Evolutionary conservation across 139 green algal genomes (phyloP).

Genomic region (Micractinium sp.): DNA sequence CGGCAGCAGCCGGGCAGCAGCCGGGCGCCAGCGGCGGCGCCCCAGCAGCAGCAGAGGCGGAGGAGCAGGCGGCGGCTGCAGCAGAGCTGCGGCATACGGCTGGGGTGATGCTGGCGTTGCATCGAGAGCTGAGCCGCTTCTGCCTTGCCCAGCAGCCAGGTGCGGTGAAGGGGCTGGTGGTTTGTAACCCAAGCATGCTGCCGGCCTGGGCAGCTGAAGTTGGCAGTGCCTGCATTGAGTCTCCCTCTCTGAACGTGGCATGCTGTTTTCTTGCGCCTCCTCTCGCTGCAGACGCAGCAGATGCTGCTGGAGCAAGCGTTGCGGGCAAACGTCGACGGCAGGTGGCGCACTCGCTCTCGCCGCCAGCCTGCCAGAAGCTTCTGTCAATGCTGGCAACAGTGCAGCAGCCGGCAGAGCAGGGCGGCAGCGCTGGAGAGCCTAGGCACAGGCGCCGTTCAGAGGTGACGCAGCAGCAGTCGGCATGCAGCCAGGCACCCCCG

Average conservation of each 20-base stretch:
- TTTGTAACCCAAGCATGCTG: background rate
- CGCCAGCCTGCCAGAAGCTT: conserved; percentile 18
- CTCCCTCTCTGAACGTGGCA: background rate
- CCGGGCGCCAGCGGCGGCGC: background rate
- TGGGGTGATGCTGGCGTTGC: conserved; percentile 21
- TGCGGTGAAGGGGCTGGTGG: background rate
- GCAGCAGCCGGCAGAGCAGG: background rate
- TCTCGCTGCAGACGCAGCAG: background rate
- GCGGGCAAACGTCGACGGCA: background rate
- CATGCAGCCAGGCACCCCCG: background rate
- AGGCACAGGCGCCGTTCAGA: background rate
- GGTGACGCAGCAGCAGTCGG: background rate
- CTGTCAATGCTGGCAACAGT: background rate
- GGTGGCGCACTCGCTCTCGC: background rate
- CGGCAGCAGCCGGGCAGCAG: background rate
- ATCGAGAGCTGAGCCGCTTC: conserved; percentile 21
- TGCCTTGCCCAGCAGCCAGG: background rate
- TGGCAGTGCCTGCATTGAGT: background rate
- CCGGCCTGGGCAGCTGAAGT: background rate
- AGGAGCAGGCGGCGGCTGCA: background rate
- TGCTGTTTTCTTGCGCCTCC: background rate
- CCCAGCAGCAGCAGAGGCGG: background rate
- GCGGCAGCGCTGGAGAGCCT: no score
- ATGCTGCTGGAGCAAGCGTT: background rate
- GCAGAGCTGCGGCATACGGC: conserved; percentile 10